Evolutionary conservation across 78 protist species (phyloP).

Genomic region (Monosiga brevicollis): DNA sequence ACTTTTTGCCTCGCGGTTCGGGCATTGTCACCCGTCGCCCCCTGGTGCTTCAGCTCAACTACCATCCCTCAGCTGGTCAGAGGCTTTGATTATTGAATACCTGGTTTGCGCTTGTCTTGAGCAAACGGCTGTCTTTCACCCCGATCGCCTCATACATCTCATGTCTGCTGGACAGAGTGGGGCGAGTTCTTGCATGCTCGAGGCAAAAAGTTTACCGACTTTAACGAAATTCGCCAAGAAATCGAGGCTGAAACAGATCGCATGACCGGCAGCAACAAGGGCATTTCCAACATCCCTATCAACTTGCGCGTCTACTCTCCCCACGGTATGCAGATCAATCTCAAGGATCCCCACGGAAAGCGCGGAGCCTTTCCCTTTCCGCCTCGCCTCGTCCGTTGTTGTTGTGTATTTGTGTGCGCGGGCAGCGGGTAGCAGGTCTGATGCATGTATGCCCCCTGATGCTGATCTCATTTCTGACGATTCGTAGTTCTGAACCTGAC

Average conservation of each 20-base stretch:
- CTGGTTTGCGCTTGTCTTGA: no score
- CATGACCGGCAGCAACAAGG: conserved; percentile 68
- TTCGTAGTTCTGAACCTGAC: conserved; percentile 78
- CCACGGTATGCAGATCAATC: conserved; percentile 58
- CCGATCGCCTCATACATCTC: no score
- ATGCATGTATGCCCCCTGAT: no score
- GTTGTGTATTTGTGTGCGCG: not conserved
- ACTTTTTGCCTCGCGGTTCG: conserved; percentile 67
- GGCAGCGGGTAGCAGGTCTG: no score
- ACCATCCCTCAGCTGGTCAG: not conserved
- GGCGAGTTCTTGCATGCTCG: conserved; percentile 83
- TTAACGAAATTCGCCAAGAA: conserved; percentile 67
- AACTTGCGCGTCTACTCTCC: conserved; percentile 82
- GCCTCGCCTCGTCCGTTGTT: not conserved
- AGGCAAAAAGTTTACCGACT: conserved; percentile 61
- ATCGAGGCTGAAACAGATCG: conserved; percentile 76
- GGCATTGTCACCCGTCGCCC: conserved; percentile 97
- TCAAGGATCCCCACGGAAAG: conserved; percentile 78
- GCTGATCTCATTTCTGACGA: no score
- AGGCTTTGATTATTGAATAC: not conserved
- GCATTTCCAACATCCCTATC: conserved; percentile 79
- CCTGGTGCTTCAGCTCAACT: conserved; percentile 89
- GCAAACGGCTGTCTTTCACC: no score
- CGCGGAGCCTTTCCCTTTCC: not conserved
- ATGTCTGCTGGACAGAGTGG: no score